Evolutionary conservation across 305 asterid genomes (phyloP).

Genomic region (Petunia hybrid): DNA sequence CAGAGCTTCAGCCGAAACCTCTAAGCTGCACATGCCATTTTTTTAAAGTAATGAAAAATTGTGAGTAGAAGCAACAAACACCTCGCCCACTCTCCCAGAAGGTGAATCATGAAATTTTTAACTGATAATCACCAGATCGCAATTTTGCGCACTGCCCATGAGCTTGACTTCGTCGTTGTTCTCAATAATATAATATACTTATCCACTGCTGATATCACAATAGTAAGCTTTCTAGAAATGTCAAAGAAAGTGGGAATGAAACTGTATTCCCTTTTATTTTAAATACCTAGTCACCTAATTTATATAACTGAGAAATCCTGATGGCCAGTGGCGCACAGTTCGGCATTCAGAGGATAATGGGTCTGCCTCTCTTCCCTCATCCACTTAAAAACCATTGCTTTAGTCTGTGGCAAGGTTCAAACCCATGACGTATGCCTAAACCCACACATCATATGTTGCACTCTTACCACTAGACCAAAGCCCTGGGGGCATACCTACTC

Average conservation of each 20-base stretch:
- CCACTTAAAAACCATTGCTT: no score
- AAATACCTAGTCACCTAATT: background rate
- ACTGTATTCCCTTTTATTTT: slow-evolving; percentile 6
- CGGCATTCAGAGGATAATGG: no score
- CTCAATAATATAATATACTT: background rate
- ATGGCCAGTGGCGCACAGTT: no score
- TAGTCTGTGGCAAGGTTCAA: no score
- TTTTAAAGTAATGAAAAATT: slow-evolving; percentile 4
- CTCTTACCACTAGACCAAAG: no score
- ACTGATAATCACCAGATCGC: slow-evolving; percentile 1
- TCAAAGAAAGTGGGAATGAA: background rate
- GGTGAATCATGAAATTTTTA: slow-evolving; percentile 17
- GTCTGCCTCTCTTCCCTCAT: no score
- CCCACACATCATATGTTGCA: no score
- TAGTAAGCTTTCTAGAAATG: slow-evolving; percentile 20
- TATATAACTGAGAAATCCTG: no score
- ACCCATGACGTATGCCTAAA: no score
- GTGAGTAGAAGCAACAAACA: background rate
- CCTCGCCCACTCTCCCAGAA: slow-evolving; percentile 8
- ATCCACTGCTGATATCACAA: background rate
- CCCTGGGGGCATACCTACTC: background rate
- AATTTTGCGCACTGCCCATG: background rate
- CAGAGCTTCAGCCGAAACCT: slow-evolving; percentile 17
- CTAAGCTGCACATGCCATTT: slow-evolving; percentile 22
- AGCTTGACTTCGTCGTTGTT: slow-evolving; percentile 5